Evolutionary conservation across 2,329 filamentous ascomycete species (phyloP).

Genomic region (Scytalidium lignicola): DNA sequence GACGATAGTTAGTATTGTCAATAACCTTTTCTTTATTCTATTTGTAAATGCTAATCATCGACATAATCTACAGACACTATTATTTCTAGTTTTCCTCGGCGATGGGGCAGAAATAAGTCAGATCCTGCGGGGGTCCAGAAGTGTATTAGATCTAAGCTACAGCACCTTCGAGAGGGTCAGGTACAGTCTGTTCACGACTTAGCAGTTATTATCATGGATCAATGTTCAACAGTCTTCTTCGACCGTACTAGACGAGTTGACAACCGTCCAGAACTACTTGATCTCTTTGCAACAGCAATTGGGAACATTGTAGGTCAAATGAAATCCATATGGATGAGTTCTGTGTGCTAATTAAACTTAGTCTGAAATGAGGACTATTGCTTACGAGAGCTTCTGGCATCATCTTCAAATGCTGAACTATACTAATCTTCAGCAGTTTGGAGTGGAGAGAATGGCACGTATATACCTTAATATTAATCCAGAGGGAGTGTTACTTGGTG

Average conservation of each 20-base stretch:
- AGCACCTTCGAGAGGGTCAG: conserved; percentile 18
- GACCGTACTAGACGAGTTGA: conserved; percentile 29
- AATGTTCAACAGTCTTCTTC: conserved; percentile 36
- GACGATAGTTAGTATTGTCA: conserved; percentile 25
- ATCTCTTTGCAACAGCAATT: conserved; percentile 38
- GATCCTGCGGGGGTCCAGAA: conserved; percentile 37
- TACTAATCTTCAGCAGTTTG: no score
- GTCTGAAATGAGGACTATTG: conserved; percentile 34
- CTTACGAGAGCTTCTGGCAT: conserved; percentile 34
- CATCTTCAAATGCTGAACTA: conserved; percentile 20
- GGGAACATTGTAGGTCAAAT: conserved; percentile 32
- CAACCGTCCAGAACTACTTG: conserved; percentile 33
- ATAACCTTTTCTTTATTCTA: conserved; percentile 13
- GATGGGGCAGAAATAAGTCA: conserved; percentile 36
- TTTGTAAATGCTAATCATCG: not conserved
- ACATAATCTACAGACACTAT: conserved; percentile 26
- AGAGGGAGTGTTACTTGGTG: conserved; percentile 36
- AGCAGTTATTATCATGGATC: conserved; percentile 35
- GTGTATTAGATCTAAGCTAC: conserved; percentile 30
- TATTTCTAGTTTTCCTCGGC: conserved; percentile 36
- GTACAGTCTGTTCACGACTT: conserved; percentile 37
- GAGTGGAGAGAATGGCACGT: no score
- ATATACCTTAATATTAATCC: conserved; percentile 35
- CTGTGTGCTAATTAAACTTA: conserved; percentile 9
- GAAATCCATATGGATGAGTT: not conserved